Evolutionary conservation across 2,329 filamentous ascomycete genomes (phyloP), one percentile per base, ranked within the genome.

Genomic region (Pyricularia sp.): DNA sequence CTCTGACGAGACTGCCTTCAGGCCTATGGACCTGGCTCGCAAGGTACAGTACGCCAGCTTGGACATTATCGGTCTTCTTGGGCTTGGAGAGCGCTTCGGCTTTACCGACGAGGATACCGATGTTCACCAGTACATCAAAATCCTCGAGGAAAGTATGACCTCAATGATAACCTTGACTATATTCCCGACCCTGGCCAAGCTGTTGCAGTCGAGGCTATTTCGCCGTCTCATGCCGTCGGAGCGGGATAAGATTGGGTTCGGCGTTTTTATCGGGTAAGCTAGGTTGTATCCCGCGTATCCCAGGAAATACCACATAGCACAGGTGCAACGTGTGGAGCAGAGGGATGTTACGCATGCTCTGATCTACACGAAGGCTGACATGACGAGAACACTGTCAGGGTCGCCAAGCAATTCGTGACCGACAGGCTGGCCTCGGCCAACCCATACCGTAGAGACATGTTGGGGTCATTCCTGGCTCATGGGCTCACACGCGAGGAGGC

Each of bases 11-110:
- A 66, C 64, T 9, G 67, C 69, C 24, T 71, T 70, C 65, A 64
- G 67, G n/a, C 70, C 68, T n/a, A 60, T 64, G 62, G 81, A 85
- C 67, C 69, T 85, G 60, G 79, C 78, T 5, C 73, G 74, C 35
- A 80, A 81, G 64, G 75, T 79, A 2, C 79, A 82, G 65, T 84
- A 77, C 72, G 78, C 84, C 60, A 83, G 82, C 0, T 73, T 84
- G 3, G 82, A 85, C 67, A 79, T 84, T 53, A 82, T 85, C 66
- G 80, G 77, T 28, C 75, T 77, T 3, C 70, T 85, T 13, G 80
- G 79, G 0, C 79, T 84, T 31, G 82, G 82, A 57, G 70, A 76
- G 61, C 71, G 75, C 4, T 80, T 83, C 63, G 79, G 80, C 10
- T 81, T 78, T 68, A 70, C 82, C 4, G 74, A 76, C 7, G 66